Percentiles rank a stretch among this genome's conserved stretches.
phyloP scores from a whole-genome alignment of 2,329 filamentous ascomycete species.

The Ilyonectria sp. region DNA sequence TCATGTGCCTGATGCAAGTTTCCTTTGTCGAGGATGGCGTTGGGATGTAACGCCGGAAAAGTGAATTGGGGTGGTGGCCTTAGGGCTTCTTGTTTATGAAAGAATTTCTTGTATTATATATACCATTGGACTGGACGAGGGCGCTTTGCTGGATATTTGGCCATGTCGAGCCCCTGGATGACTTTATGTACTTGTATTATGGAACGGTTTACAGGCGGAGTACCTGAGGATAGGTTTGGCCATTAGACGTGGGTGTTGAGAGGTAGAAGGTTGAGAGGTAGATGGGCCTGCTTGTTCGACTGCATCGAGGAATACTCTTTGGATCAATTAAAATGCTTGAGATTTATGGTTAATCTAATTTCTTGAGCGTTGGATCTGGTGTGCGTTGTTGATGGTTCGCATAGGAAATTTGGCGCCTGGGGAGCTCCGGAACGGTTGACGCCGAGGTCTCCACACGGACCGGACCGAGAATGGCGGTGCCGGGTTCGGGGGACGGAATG shows the following conservation, averaged over 20 bases:
- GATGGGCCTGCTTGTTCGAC: conserved; percentile 8
- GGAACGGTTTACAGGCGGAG: conserved; percentile 18
- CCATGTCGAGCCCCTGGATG: conserved; percentile 37
- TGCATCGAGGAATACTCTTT: conserved; percentile 9
- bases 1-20: conserved; percentile 34
- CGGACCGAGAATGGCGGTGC: conserved; percentile 6
- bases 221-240: conserved; percentile 7
- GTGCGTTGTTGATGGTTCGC: not conserved
- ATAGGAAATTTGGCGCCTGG: not conserved
- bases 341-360: not conserved
- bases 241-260: conserved; percentile 11
- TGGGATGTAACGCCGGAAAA: conserved; percentile 34
- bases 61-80: conserved; percentile 15
- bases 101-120: conserved; percentile 39
- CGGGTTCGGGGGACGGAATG: not conserved
- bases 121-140: conserved; percentile 30
- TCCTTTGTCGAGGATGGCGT: conserved; percentile 35
- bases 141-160: conserved; percentile 39
- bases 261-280: conserved; percentile 16
- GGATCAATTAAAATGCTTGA: not conserved
- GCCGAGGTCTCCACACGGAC: conserved; percentile 3
- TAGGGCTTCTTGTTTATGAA: conserved; percentile 2
- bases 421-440: not conserved
- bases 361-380: not conserved
- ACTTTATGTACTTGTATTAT: conserved; percentile 43